Evolutionary conservation across 768 basidiomycete genomes (phyloP), one percentile per base, ranked within the genome.

Genomic region (Goffeauzyma gilvescens): DNA sequence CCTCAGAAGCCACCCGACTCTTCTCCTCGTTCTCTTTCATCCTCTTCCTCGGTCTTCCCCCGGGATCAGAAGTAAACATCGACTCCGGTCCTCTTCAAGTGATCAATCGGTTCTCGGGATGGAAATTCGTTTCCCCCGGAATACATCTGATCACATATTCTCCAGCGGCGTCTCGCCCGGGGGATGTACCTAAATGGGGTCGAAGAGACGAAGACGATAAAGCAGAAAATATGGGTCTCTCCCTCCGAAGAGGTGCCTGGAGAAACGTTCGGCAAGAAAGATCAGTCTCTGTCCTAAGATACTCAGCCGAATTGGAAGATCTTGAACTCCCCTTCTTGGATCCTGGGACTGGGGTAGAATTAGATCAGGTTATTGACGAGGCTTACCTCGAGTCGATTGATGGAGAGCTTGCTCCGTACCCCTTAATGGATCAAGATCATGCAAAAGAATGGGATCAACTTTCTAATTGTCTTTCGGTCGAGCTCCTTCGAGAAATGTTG

Each of bases 41-140:
- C n/a, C n/a, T n/a, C n/a, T n/a, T n/a, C n/a, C n/a, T n/a, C n/a
- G n/a, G n/a, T n/a, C n/a, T n/a, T n/a, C n/a, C n/a, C n/a, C n/a
- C n/a, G n/a, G n/a, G n/a, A n/a, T n/a, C n/a, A n/a, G n/a, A n/a
- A n/a, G n/a, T n/a, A n/a, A n/a, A n/a, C n/a, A n/a, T n/a, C n/a
- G n/a, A n/a, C n/a, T n/a, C n/a, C n/a, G n/a, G n/a, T n/a, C n/a
- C n/a, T n/a, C n/a, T n/a, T n/a, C n/a, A n/a, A n/a, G n/a, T n/a
- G n/a, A n/a, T n/a, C n/a, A n/a, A n/a, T n/a, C n/a, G n/a, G n/a
- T 54, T 55, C 32, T 53, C 56, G 36, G 67, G 67, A 15, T 55
- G 62, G 44, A 68, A 68, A 47, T 55, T 67, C 46, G 39, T 68
- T 9, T 65, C 67, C 1, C 52, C 58, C 14, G 65, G 66, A 17